phyloP scores from a whole-genome alignment of 2,329 filamentous ascomycete species.

The Ustulina deusta region DNA sequence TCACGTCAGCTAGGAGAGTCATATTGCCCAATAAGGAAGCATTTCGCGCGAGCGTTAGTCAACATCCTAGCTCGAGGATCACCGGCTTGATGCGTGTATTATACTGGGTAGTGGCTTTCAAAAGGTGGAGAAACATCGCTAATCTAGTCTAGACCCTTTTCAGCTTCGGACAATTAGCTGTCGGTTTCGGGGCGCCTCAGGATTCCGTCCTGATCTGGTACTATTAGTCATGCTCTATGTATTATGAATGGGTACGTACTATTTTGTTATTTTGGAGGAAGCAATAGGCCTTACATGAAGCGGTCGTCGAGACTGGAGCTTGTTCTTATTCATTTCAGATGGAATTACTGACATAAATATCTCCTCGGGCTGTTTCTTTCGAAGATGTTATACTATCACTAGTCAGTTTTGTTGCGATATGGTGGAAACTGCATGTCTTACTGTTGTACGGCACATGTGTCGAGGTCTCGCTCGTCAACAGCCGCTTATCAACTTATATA shows the following conservation, averaged over 20 bases:
- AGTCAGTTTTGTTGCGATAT: neutral
- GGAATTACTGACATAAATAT: too few relatives aligned
- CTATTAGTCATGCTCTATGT: neutral
- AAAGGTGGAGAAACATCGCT: constrained; percentile 2
- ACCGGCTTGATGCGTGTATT: too few relatives aligned
- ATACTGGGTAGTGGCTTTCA: too few relatives aligned
- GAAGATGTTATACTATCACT: too few relatives aligned
- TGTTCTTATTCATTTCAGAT: too few relatives aligned
- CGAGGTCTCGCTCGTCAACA: too few relatives aligned
- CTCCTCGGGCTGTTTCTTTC: too few relatives aligned
- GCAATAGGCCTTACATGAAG: neutral
- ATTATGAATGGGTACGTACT: neutral
- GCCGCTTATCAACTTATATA: too few relatives aligned
- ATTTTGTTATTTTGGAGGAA: neutral
- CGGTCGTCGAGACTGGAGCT: neutral
- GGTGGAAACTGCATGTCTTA: too few relatives aligned
- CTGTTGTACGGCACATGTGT: too few relatives aligned
- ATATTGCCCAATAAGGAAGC: constrained; percentile 27
- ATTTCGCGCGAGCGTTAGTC: constrained; percentile 25
- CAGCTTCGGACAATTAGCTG: too few relatives aligned
- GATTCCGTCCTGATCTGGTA: neutral
- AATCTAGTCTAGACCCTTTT: too few relatives aligned
- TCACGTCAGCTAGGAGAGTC: neutral
- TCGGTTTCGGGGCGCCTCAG: neutral
- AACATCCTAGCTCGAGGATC: neutral